phyloP scores from a whole-genome alignment of 495 filamentous ascomycete genomes.

The Staphylotrichum tortipilum region DNA sequence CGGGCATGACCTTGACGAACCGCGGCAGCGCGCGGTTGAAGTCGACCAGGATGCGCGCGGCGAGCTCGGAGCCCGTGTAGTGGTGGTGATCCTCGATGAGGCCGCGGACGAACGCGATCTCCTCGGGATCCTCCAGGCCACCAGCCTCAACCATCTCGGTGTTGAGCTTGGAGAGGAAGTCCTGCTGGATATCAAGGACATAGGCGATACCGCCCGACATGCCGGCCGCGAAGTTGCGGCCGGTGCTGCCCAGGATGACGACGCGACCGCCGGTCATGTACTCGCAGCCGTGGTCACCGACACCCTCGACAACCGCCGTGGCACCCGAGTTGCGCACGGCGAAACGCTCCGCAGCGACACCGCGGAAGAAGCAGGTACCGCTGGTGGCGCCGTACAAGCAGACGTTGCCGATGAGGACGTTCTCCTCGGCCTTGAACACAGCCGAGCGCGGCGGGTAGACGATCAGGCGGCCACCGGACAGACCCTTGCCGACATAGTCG shows the following conservation, averaged over 20 bases:
- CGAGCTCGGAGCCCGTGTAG: slow-evolving; percentile 96
- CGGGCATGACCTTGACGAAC: slow-evolving; percentile 91
- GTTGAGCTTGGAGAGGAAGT: slow-evolving; percentile 94
- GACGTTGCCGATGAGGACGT: slow-evolving; percentile 91
- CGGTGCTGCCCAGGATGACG: slow-evolving; percentile 79
- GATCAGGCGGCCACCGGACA: slow-evolving; percentile 92
- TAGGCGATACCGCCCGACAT: slow-evolving; percentile 99
- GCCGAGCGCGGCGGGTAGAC: slow-evolving; percentile 92
- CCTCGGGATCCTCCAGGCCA: slow-evolving; percentile 74
- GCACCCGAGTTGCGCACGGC: slow-evolving; percentile 97
- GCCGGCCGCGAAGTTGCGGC: slow-evolving; percentile 98
- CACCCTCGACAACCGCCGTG: slow-evolving; percentile 92
- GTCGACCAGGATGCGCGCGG: slow-evolving; percentile 91
- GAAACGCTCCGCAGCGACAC: slow-evolving; percentile 94
- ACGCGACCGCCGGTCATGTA: slow-evolving; percentile 99
- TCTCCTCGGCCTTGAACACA: slow-evolving; percentile 96
- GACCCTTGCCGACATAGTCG: slow-evolving; percentile 96
- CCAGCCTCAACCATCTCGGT: slow-evolving; percentile 97
- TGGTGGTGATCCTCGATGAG: slow-evolving; percentile 98
- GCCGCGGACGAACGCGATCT: slow-evolving; percentile 90
- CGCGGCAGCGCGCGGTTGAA: slow-evolving; percentile 88
- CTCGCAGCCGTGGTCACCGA: slow-evolving; percentile 97
- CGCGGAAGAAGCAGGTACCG: slow-evolving; percentile 95
- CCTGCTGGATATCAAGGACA: slow-evolving; percentile 81
- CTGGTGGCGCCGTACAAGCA: slow-evolving; percentile 95